phyloP scores from a whole-genome alignment of 805 yeast genomes.

The Kodamaea kaohsiungensis region DNA sequence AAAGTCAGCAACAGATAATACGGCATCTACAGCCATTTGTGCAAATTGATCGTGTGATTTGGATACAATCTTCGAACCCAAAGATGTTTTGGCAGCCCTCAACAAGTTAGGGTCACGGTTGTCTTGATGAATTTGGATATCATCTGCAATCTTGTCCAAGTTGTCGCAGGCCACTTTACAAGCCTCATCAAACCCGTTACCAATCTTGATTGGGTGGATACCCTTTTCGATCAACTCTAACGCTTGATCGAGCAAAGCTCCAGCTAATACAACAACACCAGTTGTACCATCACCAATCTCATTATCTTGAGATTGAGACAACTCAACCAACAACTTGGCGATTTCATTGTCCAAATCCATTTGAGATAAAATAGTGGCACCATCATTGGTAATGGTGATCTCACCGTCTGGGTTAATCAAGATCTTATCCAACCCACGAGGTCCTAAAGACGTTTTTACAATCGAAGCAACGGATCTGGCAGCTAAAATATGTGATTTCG shows the following conservation, averaged over 20 bases:
- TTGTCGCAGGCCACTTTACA: constrained; percentile 84
- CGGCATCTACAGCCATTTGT: constrained; percentile 96
- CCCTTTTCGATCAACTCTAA: constrained; percentile 93
- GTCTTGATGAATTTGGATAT: constrained; percentile 51
- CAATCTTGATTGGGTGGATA: constrained; percentile 94
- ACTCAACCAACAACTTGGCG: constrained; percentile 91
- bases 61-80: constrained; percentile 94
- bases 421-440: constrained; percentile 97
- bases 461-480: constrained; percentile 94
- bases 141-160: constrained; percentile 75
- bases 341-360: constrained; percentile 96
- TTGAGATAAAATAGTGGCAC: constrained; percentile 93
- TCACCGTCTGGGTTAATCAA: constrained; percentile 96
- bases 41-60: constrained; percentile 94
- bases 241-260: constrained; percentile 93
- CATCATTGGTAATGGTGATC: constrained; percentile 96
- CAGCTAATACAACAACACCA: constrained; percentile 95
- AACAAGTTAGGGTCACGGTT: constrained; percentile 59
- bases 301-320: constrained; percentile 93
- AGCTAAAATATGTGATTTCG: constrained; percentile 85
- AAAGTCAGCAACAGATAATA: constrained; percentile 86
- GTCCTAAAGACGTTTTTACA: constrained; percentile 91
- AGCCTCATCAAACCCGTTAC: constrained; percentile 97
- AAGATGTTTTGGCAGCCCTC: constrained; percentile 90
- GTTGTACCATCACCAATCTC: constrained; percentile 99